Conservation (phyloP, 306 rosid genomes). For the Adenanthera pavonina region DNA sequence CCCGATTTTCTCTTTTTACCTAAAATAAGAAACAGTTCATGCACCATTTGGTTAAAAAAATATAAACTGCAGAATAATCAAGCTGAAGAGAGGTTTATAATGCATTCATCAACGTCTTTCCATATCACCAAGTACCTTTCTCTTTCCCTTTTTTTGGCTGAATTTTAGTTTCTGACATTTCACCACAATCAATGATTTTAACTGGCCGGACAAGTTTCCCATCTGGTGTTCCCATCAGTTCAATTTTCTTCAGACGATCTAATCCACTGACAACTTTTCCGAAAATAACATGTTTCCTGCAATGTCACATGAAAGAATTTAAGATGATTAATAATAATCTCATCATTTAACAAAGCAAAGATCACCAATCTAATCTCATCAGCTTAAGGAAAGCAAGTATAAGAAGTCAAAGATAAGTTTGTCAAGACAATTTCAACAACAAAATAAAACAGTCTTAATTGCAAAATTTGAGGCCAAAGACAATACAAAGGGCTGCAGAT, state of each 20-base stretch:
- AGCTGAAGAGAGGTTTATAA: conserved; percentile 20
- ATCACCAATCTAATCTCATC: not conserved
- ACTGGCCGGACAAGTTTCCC: conserved; percentile 83
- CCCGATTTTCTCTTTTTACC: conserved; percentile 68
- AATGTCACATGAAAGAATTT: conserved; percentile 30
- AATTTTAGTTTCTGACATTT: conserved; percentile 56
- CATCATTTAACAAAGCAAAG: conserved; percentile 15
- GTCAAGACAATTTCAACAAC: not conserved
- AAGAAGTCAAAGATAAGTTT: conserved; percentile 11
- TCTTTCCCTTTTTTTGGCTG: conserved; percentile 60
- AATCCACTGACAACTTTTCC: conserved; percentile 85
- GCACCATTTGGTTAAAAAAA: conserved; percentile 29
- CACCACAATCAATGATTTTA: conserved; percentile 88
- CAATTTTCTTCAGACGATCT: conserved; percentile 79
- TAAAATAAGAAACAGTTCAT: conserved; percentile 41
- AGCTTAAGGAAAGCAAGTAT: not conserved
- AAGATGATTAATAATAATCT: conserved; percentile 13
- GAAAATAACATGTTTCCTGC: conserved; percentile 96
- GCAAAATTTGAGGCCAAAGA: conserved; percentile 8
- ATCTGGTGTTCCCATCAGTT: conserved; percentile 71
- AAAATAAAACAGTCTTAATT: not conserved
- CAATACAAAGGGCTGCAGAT: conserved; percentile 13
- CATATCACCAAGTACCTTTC: conserved; percentile 59
- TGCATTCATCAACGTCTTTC: conserved; percentile 22
- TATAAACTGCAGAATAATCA: conserved; percentile 21